These are phyloP conservation scores for Sequoia sempervirens DNA, from an alignment of 75 land plant species.

Conservation along the genomic window DNA sequence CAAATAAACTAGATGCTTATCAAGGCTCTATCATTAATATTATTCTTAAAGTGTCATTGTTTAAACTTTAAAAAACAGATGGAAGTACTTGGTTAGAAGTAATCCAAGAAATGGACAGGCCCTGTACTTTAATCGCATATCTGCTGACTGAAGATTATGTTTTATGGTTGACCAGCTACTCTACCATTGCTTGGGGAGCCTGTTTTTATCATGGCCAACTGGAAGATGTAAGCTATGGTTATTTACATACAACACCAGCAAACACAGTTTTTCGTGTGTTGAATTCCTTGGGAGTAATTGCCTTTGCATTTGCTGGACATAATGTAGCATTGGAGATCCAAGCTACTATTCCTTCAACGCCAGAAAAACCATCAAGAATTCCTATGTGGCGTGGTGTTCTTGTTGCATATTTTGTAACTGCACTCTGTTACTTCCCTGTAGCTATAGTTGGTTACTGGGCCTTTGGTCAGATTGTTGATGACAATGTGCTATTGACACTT, in stretches of 20 bases:
- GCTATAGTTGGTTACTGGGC: conserved; percentile 92
- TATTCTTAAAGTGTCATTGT: background rate
- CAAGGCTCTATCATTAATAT: background rate
- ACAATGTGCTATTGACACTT: conserved; percentile 60
- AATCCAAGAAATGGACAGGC: background rate
- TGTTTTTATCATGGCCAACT: conserved; percentile 31
- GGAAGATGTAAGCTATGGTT: conserved; percentile 44
- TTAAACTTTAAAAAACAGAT: background rate
- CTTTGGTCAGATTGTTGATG: conserved; percentile 67
- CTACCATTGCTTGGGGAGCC: conserved; percentile 78
- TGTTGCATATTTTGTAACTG: conserved; percentile 65
- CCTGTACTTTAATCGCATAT: background rate
- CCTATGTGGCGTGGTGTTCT: conserved; percentile 91
- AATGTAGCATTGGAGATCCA: conserved; percentile 88
- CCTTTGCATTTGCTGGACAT: conserved; percentile 89
- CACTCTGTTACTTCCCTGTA: conserved; percentile 81
- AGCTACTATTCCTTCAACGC: conserved; percentile 86
- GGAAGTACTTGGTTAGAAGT: background rate
- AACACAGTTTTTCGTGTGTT: conserved; percentile 55
- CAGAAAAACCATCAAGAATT: conserved; percentile 68
- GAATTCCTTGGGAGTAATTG: conserved; percentile 69
- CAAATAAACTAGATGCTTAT: background rate
- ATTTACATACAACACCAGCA: conserved; percentile 23
- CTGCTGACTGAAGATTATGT: background rate
- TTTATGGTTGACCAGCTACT: conserved; percentile 46